Evolutionary conservation across 2,329 filamentous ascomycete species (phyloP).

Genomic region (Geosmithia flava): DNA sequence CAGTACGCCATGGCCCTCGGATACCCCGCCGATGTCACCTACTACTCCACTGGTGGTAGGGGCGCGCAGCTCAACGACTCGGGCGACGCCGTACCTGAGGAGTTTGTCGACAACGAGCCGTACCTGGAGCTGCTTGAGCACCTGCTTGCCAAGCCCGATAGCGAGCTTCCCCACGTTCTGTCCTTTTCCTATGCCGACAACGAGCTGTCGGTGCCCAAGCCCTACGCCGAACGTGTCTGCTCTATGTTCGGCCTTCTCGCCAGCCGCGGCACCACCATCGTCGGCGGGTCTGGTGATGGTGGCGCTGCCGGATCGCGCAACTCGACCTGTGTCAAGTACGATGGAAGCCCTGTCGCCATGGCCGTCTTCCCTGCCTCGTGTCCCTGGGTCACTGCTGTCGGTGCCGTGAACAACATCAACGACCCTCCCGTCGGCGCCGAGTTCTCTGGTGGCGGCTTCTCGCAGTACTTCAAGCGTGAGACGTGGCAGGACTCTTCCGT

Average conservation of each 20-base stretch:
- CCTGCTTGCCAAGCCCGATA: constrained; percentile 29
- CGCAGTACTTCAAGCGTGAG: constrained; percentile 32
- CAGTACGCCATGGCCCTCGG: constrained; percentile 33
- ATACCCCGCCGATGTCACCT: constrained; percentile 29
- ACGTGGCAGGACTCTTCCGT: constrained; percentile 31
- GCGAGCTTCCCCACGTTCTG: constrained; percentile 39
- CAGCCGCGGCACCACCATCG: constrained; percentile 35
- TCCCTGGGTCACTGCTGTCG: constrained; percentile 56
- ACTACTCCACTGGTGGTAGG: constrained; percentile 31
- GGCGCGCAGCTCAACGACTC: constrained; percentile 25
- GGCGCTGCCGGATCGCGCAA: constrained; percentile 28
- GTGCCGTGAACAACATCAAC: constrained; percentile 34
- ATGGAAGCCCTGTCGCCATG: constrained; percentile 44
- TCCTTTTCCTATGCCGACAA: constrained; percentile 47
- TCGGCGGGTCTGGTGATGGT: constrained; percentile 39
- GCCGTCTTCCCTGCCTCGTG: constrained; percentile 55
- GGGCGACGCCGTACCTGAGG: constrained; percentile 18
- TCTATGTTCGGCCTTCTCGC: constrained; percentile 39
- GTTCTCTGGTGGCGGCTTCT: constrained; percentile 41
- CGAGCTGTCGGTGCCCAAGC: constrained; percentile 37
- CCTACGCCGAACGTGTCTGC: constrained; percentile 41
- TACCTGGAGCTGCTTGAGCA: constrained; percentile 41
- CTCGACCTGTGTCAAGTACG: constrained; percentile 44
- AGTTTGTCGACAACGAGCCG: constrained; percentile 36
- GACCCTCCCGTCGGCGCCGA: constrained; percentile 25